A percentile compares a stretch with the other conserved stretches of the same genome.
Conservation (phyloP, 75 land plant species). For the Gnetum montanum region DNA sequence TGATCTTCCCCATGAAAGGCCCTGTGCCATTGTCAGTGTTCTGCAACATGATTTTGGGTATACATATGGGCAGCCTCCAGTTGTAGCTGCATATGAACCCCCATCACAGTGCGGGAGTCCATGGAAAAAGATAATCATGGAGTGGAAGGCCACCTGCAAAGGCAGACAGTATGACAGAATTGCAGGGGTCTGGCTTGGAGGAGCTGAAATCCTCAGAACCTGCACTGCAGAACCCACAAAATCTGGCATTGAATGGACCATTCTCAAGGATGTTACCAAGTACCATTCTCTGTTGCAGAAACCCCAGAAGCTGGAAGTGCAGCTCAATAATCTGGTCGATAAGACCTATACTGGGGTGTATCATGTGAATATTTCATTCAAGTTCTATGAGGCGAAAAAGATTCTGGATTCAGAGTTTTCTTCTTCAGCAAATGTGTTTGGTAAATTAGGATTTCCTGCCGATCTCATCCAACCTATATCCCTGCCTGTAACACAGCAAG, state of each 20-base stretch:
- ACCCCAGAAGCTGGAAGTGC: constrained; percentile 44
- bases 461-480: constrained; percentile 73
- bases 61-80: constrained; percentile 23
- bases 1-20: not conserved
- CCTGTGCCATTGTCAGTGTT: constrained; percentile 9
- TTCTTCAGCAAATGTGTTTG: constrained; percentile 8
- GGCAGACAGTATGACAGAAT: constrained; percentile 93
- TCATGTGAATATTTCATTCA: constrained; percentile 53
- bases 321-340: constrained; percentile 75
- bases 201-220: constrained; percentile 85
- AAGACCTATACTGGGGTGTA: constrained; percentile 81
- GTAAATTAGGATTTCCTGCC: constrained; percentile 21
- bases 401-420: not conserved
- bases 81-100: constrained; percentile 17
- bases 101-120: constrained; percentile 3
- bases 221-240: constrained; percentile 82
- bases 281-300: constrained; percentile 43
- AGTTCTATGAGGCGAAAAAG: constrained; percentile 36
- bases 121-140: constrained; percentile 47
- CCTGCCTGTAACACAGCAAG: constrained; percentile 37
- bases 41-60: constrained; percentile 21
- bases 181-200: constrained; percentile 82
- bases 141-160: constrained; percentile 56
- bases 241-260: constrained; percentile 67
- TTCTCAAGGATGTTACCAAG: constrained; percentile 77